Conservation (phyloP, 257 asterid species). For the Handroanthus guayacan region DNA sequence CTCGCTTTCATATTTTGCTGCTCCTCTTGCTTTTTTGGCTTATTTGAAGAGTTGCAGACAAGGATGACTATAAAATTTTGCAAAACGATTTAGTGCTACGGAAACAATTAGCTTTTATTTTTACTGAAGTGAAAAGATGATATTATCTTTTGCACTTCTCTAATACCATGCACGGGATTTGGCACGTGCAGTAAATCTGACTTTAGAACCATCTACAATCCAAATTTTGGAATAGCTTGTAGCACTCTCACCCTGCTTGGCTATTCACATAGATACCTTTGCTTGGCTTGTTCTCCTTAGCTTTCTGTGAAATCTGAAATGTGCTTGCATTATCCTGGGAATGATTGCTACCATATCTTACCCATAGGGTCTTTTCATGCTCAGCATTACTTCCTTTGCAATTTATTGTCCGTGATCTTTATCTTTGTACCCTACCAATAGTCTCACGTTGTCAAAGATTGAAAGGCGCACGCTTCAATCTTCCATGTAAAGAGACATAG, state of each 20-base stretch:
- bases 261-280: not conserved
- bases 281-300: not conserved
- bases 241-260: constrained; percentile 3
- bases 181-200: too few species aligned
- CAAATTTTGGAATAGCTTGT: not conserved
- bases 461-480: not conserved
- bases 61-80: constrained; percentile 14
- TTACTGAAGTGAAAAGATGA: constrained; percentile 8
- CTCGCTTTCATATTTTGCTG: not conserved
- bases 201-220: too few species aligned
- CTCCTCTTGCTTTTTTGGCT: constrained; percentile 21
- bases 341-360: not conserved
- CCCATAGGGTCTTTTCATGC: not conserved
- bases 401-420: constrained; percentile 1
- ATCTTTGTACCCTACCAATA: not conserved
- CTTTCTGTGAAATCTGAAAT: not conserved
- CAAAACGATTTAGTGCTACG: not conserved
- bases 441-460: not conserved
- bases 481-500: not conserved
- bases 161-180: too few species aligned
- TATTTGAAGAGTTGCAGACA: not conserved
- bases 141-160: not conserved
- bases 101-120: not conserved
- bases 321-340: constrained; percentile 21
- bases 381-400: not conserved